Percentiles rank a stretch among this genome's conserved stretches.
phyloP scores from a whole-genome alignment of 768 basidiomycete genomes.

The Hygrocybe coccinea region DNA sequence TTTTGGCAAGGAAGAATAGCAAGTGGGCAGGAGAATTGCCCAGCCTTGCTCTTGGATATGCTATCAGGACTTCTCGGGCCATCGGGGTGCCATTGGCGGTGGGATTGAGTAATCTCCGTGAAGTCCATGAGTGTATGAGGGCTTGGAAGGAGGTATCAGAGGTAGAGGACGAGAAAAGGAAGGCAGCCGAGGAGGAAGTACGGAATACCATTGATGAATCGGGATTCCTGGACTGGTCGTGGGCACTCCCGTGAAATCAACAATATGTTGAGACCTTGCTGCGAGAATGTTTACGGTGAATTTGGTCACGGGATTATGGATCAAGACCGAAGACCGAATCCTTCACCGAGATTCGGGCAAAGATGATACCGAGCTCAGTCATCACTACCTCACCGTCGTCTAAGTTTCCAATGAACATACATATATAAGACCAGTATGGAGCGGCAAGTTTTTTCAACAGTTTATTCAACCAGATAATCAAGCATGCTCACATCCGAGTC shows the following conservation, averaged over 20 bases:
- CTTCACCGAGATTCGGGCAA: too few species aligned
- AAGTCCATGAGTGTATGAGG: constrained; percentile 69
- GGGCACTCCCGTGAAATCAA: constrained; percentile 53
- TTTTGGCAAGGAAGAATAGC: constrained; percentile 30
- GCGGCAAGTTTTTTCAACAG: too few species aligned
- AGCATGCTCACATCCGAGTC: background rate
- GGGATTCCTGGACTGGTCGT: constrained; percentile 65
- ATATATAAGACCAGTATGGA: background rate
- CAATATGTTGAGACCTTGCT: too few species aligned
- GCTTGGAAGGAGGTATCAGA: constrained; percentile 62
- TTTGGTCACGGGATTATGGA: too few species aligned
- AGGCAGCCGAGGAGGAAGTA: constrained; percentile 43
- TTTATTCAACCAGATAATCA: background rate
- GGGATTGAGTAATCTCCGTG: constrained; percentile 62
- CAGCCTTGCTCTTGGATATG: constrained; percentile 69
- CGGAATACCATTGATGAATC: constrained; percentile 41
- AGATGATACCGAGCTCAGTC: too few species aligned
- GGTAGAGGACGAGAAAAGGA: constrained; percentile 30
- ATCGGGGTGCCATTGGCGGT: constrained; percentile 58
- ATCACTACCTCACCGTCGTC: too few species aligned
- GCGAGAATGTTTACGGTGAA: too few species aligned
- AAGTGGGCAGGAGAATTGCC: constrained; percentile 48
- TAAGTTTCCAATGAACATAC: too few species aligned
- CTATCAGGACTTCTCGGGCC: constrained; percentile 46
- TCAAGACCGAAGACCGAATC: too few species aligned